These are phyloP conservation scores for Boehmeria nivea DNA, from an alignment of 306 rosid genomes.

Conservation along the genomic window DNA sequence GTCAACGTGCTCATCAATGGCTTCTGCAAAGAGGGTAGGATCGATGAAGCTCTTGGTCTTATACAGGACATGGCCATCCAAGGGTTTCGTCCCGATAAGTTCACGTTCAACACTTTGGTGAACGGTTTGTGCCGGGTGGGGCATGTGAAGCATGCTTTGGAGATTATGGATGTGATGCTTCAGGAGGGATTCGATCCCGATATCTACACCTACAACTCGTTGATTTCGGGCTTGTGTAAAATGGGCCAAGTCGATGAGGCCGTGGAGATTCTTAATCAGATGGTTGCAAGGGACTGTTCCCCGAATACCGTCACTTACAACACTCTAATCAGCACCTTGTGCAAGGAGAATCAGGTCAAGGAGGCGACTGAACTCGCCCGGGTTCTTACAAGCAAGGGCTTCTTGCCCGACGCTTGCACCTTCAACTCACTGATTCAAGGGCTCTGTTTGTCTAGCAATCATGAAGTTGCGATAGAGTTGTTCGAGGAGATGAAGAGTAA, in stretches of 20 bases:
- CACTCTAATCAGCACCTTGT: constrained; percentile 59
- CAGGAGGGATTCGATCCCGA: constrained; percentile 72
- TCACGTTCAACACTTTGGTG: constrained; percentile 70
- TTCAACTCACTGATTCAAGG: constrained; percentile 80
- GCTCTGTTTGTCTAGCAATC: constrained; percentile 53
- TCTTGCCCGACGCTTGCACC: constrained; percentile 68
- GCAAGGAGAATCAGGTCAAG: constrained; percentile 66
- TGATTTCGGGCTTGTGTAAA: constrained; percentile 73
- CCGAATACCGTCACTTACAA: constrained; percentile 77
- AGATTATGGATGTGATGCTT: constrained; percentile 74
- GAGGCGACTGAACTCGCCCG: constrained; percentile 68
- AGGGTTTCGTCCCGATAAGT: constrained; percentile 64
- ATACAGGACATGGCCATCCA: constrained; percentile 39
- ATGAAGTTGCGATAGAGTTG: constrained; percentile 56
- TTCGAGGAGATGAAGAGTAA: constrained; percentile 81
- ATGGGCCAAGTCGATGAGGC: constrained; percentile 74
- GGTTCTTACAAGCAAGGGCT: constrained; percentile 58
- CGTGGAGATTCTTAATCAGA: constrained; percentile 55
- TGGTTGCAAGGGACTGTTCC: constrained; percentile 62
- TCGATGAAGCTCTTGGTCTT: constrained; percentile 64
- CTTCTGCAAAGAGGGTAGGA: constrained; percentile 59
- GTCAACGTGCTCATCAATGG: constrained; percentile 74
- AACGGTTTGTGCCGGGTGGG: constrained; percentile 69
- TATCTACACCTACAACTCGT: constrained; percentile 65
- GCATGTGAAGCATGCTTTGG: constrained; percentile 60